Evolutionary conservation across 331 rosid species (phyloP), one percentile per base, ranked within the genome.

Genomic region (Saraca asoca): DNA sequence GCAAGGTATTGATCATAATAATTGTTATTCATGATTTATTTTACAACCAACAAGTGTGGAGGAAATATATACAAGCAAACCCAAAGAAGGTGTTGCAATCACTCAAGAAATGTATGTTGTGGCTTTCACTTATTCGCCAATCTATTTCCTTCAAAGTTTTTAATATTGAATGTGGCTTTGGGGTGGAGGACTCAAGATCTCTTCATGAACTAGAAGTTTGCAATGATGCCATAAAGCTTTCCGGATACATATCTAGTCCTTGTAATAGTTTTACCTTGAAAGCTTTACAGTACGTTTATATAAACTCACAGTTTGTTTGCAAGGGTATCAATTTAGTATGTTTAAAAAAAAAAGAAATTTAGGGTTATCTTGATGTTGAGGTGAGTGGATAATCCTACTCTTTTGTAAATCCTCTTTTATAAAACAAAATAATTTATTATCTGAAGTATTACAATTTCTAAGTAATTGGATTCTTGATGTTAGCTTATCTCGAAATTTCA

Each of bases 41-140:
- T 75, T 90, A 94, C 89, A 94, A 90, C 78, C 98, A 94, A 80
- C 98, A 97, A 38, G 95, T 90, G 81, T 85, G 96, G 78, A n/a
- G n/a, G n/a, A n/a, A n/a, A n/a, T n/a, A n/a, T n/a, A n/a, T n/a
- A n/a, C n/a, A n/a, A n/a, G n/a, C 69, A 80, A 94, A 95, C 88
- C 88, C 87, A 73, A 88, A 83, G 85, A 94, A 90, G 88, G 87
- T 86, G 57, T 80, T 94, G 81, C 88, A 94, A 72, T 74, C 85
- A 37, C 81, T 90, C 86, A 90, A 86, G 84, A 94, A 86, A 85
- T 83, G 88, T 69, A 75, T 81, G 51, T 69, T 80, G 64, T 78
- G 81, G 58, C 84, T 80, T 38, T 80, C 95, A 53, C 89, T 94
- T 49, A 86, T 84, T 60, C 82, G 78, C 77, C 78, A 95, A 35